Conservation (phyloP, 1,139 yeast genomes). For the Hyphopichia khmerensis region DNA sequence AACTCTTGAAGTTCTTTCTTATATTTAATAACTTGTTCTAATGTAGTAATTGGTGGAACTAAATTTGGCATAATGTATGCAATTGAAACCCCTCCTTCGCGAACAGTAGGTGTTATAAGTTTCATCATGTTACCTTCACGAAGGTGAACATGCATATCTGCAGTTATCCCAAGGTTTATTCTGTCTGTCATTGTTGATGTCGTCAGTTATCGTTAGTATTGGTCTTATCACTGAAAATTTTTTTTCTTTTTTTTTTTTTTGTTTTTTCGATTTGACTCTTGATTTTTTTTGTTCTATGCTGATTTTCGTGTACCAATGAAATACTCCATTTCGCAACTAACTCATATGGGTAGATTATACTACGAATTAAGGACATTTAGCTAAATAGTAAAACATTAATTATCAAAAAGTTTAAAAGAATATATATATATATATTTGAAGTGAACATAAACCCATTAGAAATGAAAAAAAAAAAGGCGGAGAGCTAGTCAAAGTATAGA, state of each 20-base stretch:
- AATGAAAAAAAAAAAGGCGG: neutral
- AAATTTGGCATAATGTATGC: slow-evolving; percentile 97
- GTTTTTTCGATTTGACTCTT: too few species aligned
- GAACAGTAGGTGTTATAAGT: slow-evolving; percentile 83
- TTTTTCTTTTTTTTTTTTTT: too few species aligned
- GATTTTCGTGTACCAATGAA: too few species aligned
- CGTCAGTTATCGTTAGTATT: too few species aligned
- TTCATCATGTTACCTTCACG: slow-evolving; percentile 94
- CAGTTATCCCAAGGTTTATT: slow-evolving; percentile 75
- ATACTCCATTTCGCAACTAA: too few species aligned
- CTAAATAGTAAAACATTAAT: too few species aligned
- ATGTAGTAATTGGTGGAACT: slow-evolving; percentile 87
- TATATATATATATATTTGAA: too few species aligned
- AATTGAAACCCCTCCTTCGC: slow-evolving; percentile 85
- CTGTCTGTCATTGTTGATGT: slow-evolving; percentile 13
- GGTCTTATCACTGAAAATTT: too few species aligned
- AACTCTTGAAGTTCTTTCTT: slow-evolving; percentile 60
- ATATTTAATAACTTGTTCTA: slow-evolving; percentile 71
- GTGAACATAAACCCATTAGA: neutral
- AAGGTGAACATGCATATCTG: slow-evolving; percentile 95
- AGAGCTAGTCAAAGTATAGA: neutral
- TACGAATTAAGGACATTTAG: too few species aligned
- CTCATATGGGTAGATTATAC: too few species aligned
- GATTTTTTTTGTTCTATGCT: too few species aligned
- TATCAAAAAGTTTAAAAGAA: too few species aligned